A percentile compares a stretch with the other conserved stretches of the same genome.
Conservation (phyloP, 306 rosid genomes). For the Cucurbita argyrosperma region DNA sequence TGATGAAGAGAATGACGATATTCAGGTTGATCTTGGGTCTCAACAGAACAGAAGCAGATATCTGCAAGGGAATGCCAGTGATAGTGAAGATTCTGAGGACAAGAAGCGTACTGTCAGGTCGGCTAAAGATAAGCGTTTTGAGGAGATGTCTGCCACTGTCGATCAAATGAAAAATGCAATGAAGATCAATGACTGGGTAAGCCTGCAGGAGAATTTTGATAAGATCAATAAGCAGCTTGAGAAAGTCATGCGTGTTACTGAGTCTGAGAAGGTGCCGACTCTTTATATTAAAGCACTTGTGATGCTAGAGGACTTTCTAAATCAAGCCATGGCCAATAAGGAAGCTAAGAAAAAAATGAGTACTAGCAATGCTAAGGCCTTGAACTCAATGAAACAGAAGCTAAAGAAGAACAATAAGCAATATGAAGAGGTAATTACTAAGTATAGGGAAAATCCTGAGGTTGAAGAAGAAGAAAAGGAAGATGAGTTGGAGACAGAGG, state of each 20-base stretch:
- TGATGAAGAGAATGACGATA: constrained; percentile 32
- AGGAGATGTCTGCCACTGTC: constrained; percentile 69
- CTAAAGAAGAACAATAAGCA: constrained; percentile 88
- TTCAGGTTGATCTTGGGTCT: constrained; percentile 15
- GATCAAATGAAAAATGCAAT: constrained; percentile 96
- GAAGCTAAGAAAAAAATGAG: constrained; percentile 98
- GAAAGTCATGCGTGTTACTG: constrained; percentile 87
- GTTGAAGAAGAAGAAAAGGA: constrained; percentile 60
- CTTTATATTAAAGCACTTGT: constrained; percentile 86
- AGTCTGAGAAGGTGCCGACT: constrained; percentile 62
- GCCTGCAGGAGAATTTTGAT: constrained; percentile 89
- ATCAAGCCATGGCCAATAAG: constrained; percentile 83
- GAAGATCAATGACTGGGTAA: constrained; percentile 96
- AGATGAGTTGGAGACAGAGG: constrained; percentile 38
- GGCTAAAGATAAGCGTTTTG: constrained; percentile 77
- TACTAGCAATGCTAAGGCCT: constrained; percentile 94
- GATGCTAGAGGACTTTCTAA: constrained; percentile 70
- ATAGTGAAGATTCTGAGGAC: constrained; percentile 57
- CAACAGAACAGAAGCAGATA: constrained; percentile 24
- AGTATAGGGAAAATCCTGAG: constrained; percentile 77
- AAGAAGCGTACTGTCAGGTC: constrained; percentile 67
- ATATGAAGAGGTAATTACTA: constrained; percentile 62
- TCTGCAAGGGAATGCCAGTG: constrained; percentile 28
- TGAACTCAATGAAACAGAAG: constrained; percentile 96
- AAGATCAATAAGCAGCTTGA: constrained; percentile 88